Evolutionary conservation across 2,329 filamentous ascomycete genomes (phyloP).

Genomic region (Ophiostoma ulmi): DNA sequence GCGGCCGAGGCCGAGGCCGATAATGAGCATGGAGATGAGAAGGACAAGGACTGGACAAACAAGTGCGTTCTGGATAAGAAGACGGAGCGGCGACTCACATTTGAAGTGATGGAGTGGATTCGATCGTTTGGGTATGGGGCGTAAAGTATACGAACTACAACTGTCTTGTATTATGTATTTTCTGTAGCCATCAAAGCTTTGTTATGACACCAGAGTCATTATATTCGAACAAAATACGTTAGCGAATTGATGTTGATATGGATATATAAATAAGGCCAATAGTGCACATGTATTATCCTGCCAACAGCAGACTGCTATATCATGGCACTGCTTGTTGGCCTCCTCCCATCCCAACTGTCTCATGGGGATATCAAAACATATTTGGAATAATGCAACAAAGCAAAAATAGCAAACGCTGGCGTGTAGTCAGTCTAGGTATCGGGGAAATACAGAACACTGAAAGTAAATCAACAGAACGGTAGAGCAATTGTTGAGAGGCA

Average conservation of each 20-base stretch:
- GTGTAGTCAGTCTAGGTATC: not conserved
- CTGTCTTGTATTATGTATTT: not conserved
- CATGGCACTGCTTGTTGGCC: too few species aligned
- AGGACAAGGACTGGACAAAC: constrained; percentile 1
- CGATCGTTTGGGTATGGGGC: constrained; percentile 35
- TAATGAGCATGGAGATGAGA: not conserved
- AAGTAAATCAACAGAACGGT: too few species aligned
- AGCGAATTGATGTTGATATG: too few species aligned
- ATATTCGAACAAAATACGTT: not conserved
- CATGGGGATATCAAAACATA: too few species aligned
- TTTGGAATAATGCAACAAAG: not conserved
- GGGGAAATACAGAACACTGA: not conserved
- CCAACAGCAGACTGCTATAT: too few species aligned
- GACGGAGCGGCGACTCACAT: constrained; percentile 68
- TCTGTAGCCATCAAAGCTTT: not conserved
- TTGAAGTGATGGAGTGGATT: constrained; percentile 84
- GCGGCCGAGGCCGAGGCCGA: not conserved
- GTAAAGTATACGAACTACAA: not conserved
- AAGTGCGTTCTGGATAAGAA: constrained; percentile 54
- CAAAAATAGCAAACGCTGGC: not conserved
- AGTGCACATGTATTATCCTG: too few species aligned
- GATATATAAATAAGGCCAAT: too few species aligned
- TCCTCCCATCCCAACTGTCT: not conserved
- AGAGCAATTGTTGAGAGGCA: too few species aligned
- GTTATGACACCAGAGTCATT: not conserved